phyloP scores from a whole-genome alignment of 164 flowering plant genomes.

The Cinnamomum chago region DNA sequence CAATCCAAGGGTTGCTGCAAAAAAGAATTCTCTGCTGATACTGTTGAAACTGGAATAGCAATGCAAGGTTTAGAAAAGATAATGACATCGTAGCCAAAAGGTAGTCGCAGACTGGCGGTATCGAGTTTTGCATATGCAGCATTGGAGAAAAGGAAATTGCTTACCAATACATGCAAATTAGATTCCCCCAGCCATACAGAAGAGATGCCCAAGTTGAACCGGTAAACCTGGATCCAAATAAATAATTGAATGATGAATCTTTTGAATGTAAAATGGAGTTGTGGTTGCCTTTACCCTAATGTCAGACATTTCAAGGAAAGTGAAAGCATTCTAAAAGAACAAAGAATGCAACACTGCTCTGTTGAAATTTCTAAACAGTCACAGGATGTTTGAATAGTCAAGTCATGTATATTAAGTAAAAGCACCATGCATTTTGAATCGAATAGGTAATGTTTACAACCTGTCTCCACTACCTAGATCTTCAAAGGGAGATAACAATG shows the following conservation, averaged over 20 bases:
- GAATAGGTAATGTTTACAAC: not conserved
- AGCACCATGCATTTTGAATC: not conserved
- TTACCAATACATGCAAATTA: constrained; percentile 72
- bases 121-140: not conserved
- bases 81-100: not conserved
- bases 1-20: constrained; percentile 67
- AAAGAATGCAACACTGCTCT: no score
- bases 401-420: not conserved
- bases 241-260: not conserved
- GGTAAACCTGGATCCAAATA: constrained; percentile 58
- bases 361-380: no score
- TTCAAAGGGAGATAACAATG: no score
- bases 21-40: constrained; percentile 73
- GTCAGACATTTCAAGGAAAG: not conserved
- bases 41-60: constrained; percentile 52
- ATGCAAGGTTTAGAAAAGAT: constrained; percentile 3
- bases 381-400: not conserved
- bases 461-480: not conserved
- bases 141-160: not conserved
- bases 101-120: not conserved
- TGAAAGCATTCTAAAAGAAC: not conserved
- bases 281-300: not conserved
- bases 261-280: constrained; percentile 1
- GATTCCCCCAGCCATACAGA: constrained; percentile 85
- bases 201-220: constrained; percentile 85